These are phyloP conservation scores for Xylariaceae sp. DNA, from an alignment of 2,329 filamentous ascomycete species.

Conservation along the genomic window DNA sequence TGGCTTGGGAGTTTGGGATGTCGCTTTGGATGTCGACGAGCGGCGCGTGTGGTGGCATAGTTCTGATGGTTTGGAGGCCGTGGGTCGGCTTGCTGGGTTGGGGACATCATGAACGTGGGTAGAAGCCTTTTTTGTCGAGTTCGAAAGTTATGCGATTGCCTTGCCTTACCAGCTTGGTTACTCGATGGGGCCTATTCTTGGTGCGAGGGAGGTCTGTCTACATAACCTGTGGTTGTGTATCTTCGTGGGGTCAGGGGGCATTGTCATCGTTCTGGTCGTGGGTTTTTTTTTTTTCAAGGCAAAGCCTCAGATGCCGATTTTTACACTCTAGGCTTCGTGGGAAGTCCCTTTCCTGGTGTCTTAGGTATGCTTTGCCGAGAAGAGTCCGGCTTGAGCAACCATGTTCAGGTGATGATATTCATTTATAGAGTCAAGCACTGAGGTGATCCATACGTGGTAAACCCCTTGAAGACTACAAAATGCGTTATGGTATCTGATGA, in stretches of 20 bases:
- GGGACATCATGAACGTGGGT: slow-evolving; percentile 46
- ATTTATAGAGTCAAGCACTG: slow-evolving; percentile 99
- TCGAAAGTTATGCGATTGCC: slow-evolving; percentile 99
- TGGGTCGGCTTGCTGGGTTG: slow-evolving; percentile 34
- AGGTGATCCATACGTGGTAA: slow-evolving; percentile 47
- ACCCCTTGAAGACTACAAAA: slow-evolving; percentile 42
- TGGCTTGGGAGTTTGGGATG: slow-evolving; percentile 23
- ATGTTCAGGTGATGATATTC: slow-evolving; percentile 80
- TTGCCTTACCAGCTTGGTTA: slow-evolving; percentile 58
- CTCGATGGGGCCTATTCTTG: slow-evolving; percentile 99
- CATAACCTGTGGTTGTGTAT: slow-evolving; percentile 38
- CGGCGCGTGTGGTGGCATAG: slow-evolving; percentile 12
- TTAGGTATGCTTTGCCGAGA: slow-evolving; percentile 15
- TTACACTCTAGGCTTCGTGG: slow-evolving; percentile 33
- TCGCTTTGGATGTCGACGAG: slow-evolving; percentile 15
- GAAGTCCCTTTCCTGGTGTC: slow-evolving; percentile 23
- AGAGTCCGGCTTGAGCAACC: slow-evolving; percentile 7
- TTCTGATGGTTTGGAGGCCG: slow-evolving; percentile 29
- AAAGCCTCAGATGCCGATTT: slow-evolving; percentile 25
- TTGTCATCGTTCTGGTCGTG: background rate
- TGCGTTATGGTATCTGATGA: slow-evolving; percentile 48
- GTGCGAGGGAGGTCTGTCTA: slow-evolving; percentile 70
- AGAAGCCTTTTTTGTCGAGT: slow-evolving; percentile 76
- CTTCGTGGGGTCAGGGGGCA: slow-evolving; percentile 23
- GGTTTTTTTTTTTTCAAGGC: slow-evolving; percentile 3